Conservation (phyloP, 345 rosid genomes). For the Sisymbrium irio region DNA sequence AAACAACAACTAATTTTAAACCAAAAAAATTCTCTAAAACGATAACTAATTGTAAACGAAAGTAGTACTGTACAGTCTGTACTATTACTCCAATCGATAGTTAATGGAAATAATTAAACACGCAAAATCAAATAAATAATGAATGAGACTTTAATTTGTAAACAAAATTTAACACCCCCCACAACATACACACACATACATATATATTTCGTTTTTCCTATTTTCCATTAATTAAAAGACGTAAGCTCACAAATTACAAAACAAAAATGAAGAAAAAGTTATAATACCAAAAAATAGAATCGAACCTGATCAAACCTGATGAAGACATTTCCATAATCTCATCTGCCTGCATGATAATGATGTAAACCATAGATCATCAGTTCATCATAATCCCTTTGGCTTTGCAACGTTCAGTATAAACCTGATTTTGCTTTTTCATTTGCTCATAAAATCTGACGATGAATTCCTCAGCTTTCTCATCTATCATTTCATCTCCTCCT, state of each 20-base stretch:
- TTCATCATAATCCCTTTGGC: conserved; percentile 14
- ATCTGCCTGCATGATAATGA: conserved; percentile 12
- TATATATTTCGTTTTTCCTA: conserved; percentile 2
- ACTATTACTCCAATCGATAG: too few relatives aligned
- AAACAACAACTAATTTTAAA: too few relatives aligned
- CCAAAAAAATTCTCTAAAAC: too few relatives aligned
- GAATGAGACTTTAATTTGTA: neutral
- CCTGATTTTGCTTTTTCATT: conserved; percentile 48
- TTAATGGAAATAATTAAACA: neutral
- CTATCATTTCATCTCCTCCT: conserved; percentile 63
- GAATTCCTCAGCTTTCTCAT: conserved; percentile 70
- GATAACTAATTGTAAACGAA: too few relatives aligned
- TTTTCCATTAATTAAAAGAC: conserved; percentile 2
- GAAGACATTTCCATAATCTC: neutral
- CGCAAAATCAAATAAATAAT: neutral
- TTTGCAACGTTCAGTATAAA: conserved; percentile 26
- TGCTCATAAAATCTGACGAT: conserved; percentile 56
- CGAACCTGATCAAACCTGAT: conserved; percentile 3
- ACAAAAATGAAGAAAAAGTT: neutral
- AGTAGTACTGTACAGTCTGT: too few relatives aligned
- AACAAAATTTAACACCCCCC: neutral
- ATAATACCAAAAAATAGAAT: conserved; percentile 1
- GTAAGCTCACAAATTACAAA: conserved; percentile 18
- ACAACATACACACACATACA: neutral
- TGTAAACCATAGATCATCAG: neutral